Evolutionary conservation across 2,329 filamentous ascomycete species (phyloP), one percentile per base, ranked within the genome.

Genomic region (Sporothrix inflata): DNA sequence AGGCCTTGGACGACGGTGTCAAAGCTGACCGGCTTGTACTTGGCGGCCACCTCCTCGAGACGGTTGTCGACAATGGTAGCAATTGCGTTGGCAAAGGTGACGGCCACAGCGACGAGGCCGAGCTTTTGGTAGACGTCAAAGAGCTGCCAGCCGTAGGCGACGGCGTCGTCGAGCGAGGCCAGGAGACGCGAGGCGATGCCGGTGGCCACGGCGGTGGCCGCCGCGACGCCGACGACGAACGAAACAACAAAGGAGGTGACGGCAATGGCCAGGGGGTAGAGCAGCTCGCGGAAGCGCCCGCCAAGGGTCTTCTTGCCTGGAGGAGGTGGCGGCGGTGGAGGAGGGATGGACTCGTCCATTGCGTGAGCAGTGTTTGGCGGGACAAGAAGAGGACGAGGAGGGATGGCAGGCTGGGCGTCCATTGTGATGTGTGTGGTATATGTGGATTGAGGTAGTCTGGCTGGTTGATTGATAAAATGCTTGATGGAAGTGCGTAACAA

Each of bases 191-290:
- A 42, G 14, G 66, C 65, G 3, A 57, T 14, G 38, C 51, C 30
- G 27, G 40, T n/a, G 49, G 68, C 60, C 16, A 55, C 61, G 21
- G 51, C 19, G 8, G 16, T 30, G 16, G 69, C 49, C 6, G 61
- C 60, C 30, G 66, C 45, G 19, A 73, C 49, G 42, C 67, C 61
- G 16, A 49, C 16, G 14, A 51, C 9, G 21, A 70, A 73, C 6
- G 68, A 73, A 8, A 61, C 12, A 27, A 53, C 16, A 34, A 70
- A 68, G 8, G 67, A 73, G 30, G n/a, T n/a, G 47, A 53, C 16
- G 51, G 49, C 66, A 34, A 70, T 47, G 49, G 57, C 60, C 27
- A 65, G 40, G 0, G 67, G 55, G 9, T 27, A 53, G 14, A 69
- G 30, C 21, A 72, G 30, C 45, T 47, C 57, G 6, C 16, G 53